Percentiles rank a stretch among this genome's conserved stretches.
These are phyloP conservation scores for Globisporangium sylvaticum DNA, from an alignment of 352 stramenopile genomes.

Conservation along the genomic window DNA sequence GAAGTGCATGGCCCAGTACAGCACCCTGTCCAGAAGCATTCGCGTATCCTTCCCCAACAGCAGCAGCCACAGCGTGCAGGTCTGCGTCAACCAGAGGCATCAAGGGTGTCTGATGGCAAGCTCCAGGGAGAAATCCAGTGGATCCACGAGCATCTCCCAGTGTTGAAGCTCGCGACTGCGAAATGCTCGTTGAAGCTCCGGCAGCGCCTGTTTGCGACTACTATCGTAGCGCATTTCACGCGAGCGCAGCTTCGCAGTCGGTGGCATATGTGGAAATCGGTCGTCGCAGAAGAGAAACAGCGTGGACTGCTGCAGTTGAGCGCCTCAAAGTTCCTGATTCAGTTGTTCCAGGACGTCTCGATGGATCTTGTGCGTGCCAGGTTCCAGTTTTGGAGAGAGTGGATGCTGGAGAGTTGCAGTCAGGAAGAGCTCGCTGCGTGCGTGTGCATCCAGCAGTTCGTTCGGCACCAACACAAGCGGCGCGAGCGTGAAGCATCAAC, in stretches of 20 bases:
- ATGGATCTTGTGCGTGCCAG: slow-evolving; percentile 7
- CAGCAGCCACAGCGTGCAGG: background rate
- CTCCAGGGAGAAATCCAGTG: slow-evolving; percentile 47
- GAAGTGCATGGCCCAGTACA: background rate
- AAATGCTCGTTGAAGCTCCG: slow-evolving; percentile 47
- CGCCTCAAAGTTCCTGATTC: slow-evolving; percentile 26
- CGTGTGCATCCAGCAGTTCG: slow-evolving; percentile 30
- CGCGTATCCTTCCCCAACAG: background rate
- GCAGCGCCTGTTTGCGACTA: slow-evolving; percentile 32
- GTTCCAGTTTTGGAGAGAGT: slow-evolving; percentile 23
- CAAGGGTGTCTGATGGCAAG: background rate
- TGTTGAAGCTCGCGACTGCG: slow-evolving; percentile 40
- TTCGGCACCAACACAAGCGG: slow-evolving; percentile 2
- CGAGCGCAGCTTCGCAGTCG: slow-evolving; percentile 21
- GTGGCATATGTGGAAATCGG: slow-evolving; percentile 26
- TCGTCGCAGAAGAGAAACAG: slow-evolving; percentile 25
- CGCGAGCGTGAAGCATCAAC: background rate
- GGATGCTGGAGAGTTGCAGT: slow-evolving; percentile 14
- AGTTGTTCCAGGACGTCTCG: slow-evolving; percentile 23
- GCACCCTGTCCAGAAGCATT: background rate
- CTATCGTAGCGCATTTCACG: slow-evolving; percentile 25
- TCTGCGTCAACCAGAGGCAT: background rate
- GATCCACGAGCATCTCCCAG: slow-evolving; percentile 58
- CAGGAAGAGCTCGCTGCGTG: slow-evolving; percentile 33
- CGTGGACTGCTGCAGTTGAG: slow-evolving; percentile 21